Percentiles rank a stretch among this genome's conserved stretches.
These are phyloP conservation scores for Eleusine coracana DNA, from an alignment of 176 grass and related monocot genomes.

Conservation along the genomic window DNA sequence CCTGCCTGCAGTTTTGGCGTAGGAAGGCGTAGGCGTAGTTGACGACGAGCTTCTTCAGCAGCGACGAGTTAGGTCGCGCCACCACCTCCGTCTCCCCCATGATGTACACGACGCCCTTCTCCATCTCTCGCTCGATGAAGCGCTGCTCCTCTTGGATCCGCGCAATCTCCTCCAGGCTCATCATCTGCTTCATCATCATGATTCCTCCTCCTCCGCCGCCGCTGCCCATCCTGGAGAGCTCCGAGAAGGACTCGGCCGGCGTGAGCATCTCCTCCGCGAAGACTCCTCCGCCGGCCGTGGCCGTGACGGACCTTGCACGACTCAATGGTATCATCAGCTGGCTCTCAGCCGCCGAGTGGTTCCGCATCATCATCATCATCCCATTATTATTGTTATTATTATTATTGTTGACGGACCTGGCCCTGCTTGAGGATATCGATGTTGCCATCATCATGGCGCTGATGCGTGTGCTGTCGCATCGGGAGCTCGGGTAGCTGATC, in stretches of 20 bases:
- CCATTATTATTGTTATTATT: too few relatives aligned
- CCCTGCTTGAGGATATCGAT: not conserved
- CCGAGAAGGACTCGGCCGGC: conserved; percentile 60
- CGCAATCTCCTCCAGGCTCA: conserved; percentile 49
- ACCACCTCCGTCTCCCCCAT: conserved; percentile 74
- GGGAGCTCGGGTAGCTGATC: conserved; percentile 63
- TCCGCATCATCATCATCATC: not conserved
- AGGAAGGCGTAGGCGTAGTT: conserved; percentile 73
- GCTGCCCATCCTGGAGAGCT: conserved; percentile 45
- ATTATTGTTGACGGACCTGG: not conserved
- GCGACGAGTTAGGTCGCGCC: conserved; percentile 45
- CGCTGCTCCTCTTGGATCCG: conserved; percentile 49
- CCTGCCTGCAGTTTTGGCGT: conserved; percentile 63
- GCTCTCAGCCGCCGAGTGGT: conserved; percentile 38
- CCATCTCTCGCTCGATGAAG: conserved; percentile 60
- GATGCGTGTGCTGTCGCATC: conserved; percentile 44
- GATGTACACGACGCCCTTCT: conserved; percentile 83
- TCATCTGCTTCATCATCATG: conserved; percentile 18
- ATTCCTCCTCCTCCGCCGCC: too few relatives aligned
- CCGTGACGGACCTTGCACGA: conserved; percentile 1
- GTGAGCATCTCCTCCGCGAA: conserved; percentile 53
- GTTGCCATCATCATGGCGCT: not conserved
- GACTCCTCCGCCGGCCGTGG: not conserved
- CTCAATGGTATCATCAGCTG: not conserved
- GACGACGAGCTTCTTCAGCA: conserved; percentile 64